These are phyloP conservation scores for Coelastrella sp. DNA, from an alignment of 139 green algal species.

Conservation along the genomic window DNA sequence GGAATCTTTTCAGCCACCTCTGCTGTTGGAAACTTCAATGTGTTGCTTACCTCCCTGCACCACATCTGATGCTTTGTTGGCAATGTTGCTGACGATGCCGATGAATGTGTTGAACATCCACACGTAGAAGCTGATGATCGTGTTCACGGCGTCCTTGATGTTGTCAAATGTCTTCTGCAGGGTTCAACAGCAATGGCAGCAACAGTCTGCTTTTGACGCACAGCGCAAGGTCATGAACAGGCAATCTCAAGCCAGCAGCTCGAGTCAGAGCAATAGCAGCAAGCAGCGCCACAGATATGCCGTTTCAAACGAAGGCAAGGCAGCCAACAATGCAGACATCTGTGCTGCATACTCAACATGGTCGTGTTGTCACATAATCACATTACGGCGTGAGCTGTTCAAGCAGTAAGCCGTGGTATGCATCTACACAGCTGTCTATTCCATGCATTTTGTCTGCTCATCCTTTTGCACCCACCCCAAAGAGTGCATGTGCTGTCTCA, in stretches of 20 bases:
- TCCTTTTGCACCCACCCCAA: neutral
- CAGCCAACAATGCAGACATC: too few relatives aligned
- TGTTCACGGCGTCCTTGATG: neutral
- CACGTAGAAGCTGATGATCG: constrained; percentile 46
- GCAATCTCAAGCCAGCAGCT: too few relatives aligned
- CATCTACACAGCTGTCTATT: neutral
- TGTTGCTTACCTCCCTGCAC: neutral
- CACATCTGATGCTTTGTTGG: neutral
- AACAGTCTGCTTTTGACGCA: too few relatives aligned
- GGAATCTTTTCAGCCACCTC: neutral
- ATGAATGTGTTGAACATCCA: constrained; percentile 34
- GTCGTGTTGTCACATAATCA: too few relatives aligned
- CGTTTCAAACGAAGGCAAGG: too few relatives aligned
- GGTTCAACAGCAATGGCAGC: neutral
- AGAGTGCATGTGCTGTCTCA: constrained; percentile 27
- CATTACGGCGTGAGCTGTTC: too few relatives aligned
- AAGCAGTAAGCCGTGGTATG: neutral
- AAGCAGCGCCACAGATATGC: too few relatives aligned
- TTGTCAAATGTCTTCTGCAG: constrained; percentile 20
- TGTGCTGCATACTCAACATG: too few relatives aligned
- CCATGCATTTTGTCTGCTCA: neutral
- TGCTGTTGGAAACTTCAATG: neutral
- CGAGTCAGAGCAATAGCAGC: too few relatives aligned
- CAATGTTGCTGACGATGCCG: neutral
- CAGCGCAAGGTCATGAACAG: too few relatives aligned